Conservation (phyloP, 208 protist genomes). For the Acanthamoeba lenticulata region DNA sequence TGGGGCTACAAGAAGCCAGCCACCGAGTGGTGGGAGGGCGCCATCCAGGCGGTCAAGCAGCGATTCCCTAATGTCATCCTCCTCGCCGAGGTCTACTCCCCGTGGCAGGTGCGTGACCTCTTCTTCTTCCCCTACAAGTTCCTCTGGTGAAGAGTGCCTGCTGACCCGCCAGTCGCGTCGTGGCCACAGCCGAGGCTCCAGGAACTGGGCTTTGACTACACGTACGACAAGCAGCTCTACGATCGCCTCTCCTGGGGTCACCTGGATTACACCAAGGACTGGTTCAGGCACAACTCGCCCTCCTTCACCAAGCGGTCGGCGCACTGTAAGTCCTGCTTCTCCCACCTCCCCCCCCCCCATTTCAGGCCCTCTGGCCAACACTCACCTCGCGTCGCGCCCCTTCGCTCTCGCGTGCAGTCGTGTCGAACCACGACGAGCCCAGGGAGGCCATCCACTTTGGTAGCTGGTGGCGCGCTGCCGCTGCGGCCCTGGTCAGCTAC, state of each 20-base stretch:
- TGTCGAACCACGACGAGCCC: conserved; percentile 67
- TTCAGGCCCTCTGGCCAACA: neutral
- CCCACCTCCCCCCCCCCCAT: neutral
- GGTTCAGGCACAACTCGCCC: conserved; percentile 23
- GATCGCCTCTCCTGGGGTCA: conserved; percentile 77
- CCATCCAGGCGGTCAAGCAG: conserved; percentile 81
- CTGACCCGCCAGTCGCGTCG: no score
- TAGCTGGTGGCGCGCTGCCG: conserved; percentile 74
- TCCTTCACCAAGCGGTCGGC: neutral
- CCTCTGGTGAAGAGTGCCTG: no score
- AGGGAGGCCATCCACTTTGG: conserved; percentile 83
- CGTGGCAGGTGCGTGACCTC: neutral
- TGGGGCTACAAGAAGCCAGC: conserved; percentile 77
- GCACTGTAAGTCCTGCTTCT: neutral
- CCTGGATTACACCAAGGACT: conserved; percentile 64
- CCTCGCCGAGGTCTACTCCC: conserved; percentile 80
- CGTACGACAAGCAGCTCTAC: conserved; percentile 87
- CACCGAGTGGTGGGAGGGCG: conserved; percentile 84
- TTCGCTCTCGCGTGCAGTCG: neutral
- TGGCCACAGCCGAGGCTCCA: conserved; percentile 70
- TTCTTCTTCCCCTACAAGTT: neutral
- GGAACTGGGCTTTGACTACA: conserved; percentile 86
- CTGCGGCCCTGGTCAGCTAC: conserved; percentile 82
- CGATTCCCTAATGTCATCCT: conserved; percentile 83
- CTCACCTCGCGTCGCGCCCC: no score